Evolutionary conservation across 371 early-diverging fungal genomes (phyloP), one percentile per base, ranked within the genome.

Genomic region (Circinella umbellata): DNA sequence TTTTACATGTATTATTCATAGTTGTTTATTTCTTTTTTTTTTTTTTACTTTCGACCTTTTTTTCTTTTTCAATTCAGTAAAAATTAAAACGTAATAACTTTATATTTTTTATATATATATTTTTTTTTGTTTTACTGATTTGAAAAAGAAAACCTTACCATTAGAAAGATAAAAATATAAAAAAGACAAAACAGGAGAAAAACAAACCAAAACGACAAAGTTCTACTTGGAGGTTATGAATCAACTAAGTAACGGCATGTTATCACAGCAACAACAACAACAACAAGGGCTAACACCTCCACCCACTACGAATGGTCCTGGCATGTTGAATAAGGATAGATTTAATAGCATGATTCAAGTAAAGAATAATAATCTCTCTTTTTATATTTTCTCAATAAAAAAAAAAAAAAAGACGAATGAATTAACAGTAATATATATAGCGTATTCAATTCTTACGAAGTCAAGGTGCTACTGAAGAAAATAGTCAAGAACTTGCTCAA

Each of bases 381-480:
- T 20, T 10, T 42, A 1, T 42, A 27, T 27, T 27, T 27, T 27
- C 27, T 27, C 27, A 17, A 49, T 10, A 57, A 1, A 20, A n/a
- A 15, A 59, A 35, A 36, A 59, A 35, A n/a, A n/a, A n/a, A n/a
- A n/a, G n/a, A n/a, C n/a, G n/a, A n/a, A 6, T 15, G 15, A 47
- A 51, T 17, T 17, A 38, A 38, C 61, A 6, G 1, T 18, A 14
- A 10, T 17, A 61, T 61, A 34, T 61, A 8, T 15, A 83, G 83
- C 77, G 83, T 70, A 79, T 76, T 39, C 73, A 73, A 49, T 68
- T 73, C n/a, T 69, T 83, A 66, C 81, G 87, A 71, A 76, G 80
- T 11, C 84, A 82, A 47, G 92, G 93, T 36, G 90, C 88, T 8
- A 91, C 86, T 11, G 92, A 91, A 75, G 85, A 87, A 53, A 91